These are phyloP conservation scores for Botryosphaeria agaves DNA, from an alignment of 2,329 filamentous ascomycete genomes.

Conservation along the genomic window DNA sequence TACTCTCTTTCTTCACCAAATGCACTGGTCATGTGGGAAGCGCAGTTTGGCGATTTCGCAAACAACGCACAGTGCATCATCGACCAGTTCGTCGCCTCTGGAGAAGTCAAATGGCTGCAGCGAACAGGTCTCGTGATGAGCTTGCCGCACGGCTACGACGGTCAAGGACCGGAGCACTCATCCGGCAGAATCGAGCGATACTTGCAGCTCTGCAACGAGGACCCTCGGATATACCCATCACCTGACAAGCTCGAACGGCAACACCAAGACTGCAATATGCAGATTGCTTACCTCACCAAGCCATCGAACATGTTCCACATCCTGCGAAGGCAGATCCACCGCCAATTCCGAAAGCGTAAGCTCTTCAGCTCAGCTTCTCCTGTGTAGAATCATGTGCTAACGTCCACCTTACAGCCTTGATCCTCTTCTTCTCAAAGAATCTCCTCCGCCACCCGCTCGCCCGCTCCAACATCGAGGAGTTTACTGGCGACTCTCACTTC, in stretches of 20 bases:
- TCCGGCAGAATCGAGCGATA: constrained; percentile 95
- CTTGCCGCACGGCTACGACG: constrained; percentile 93
- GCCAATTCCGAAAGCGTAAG: constrained; percentile 98
- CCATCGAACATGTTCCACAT: constrained; percentile 95
- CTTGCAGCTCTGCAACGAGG: constrained; percentile 92
- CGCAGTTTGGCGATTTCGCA: constrained; percentile 98
- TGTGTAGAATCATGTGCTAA: constrained; percentile 9
- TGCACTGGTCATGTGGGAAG: constrained; percentile 97
- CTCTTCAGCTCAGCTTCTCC: constrained; percentile 8
- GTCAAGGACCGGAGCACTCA: constrained; percentile 95
- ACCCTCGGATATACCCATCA: constrained; percentile 80
- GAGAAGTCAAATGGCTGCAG: constrained; percentile 98
- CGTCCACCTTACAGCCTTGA: constrained; percentile 42
- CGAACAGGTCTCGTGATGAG: constrained; percentile 93
- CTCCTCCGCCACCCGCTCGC: constrained; percentile 87
- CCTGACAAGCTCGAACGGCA: constrained; percentile 84
- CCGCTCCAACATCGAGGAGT: constrained; percentile 78
- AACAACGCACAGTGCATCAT: constrained; percentile 99
- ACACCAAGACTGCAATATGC: constrained; percentile 99
- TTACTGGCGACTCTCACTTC: constrained; percentile 84
- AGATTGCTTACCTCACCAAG: constrained; percentile 93
- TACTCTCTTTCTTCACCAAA: constrained; percentile 96
- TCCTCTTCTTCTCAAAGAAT: constrained; percentile 98
- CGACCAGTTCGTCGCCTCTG: constrained; percentile 95
- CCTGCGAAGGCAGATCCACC: constrained; percentile 91